Evolutionary conservation across 2,329 filamentous ascomycete species (phyloP), one percentile per base, ranked within the genome.

Genomic region (Ceratocystis smalleyi): DNA sequence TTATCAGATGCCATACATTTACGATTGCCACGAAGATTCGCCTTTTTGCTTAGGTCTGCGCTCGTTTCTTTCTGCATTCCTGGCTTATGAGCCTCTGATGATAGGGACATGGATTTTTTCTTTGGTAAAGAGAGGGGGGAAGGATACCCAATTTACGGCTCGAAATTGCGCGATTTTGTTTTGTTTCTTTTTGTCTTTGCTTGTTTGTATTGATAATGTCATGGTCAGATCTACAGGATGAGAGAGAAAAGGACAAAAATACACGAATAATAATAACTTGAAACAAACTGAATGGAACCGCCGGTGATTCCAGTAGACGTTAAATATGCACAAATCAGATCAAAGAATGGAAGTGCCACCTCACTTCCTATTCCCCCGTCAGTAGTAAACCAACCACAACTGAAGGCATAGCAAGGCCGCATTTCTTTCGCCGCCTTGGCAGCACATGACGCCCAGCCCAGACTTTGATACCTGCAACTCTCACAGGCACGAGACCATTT

Each of bases 121-220:
- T 27, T 43, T 43, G 10, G 59, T 24, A 17, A 30, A 15, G 22
- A 35, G 19, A 45, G n/a, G 27, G 5, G 22, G 59, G 19, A 19
- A 45, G 17, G 59, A 61, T 61, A 43, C 35, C 35, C 59, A 61
- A 30, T 19, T 43, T 61, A 43, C 59, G 59, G 43, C 59, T 45
- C 51, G 27, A 15, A 43, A 22, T 63, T 40, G 27, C 15, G 40
- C 12, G 4, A 32, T 40, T 63, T 15, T 40, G 15, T 55, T 27
- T 47, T 35, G 32, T 61, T 43, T 30, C 27, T 24, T 45, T 43
- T 43, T 40, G 30, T 40, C 7, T 60, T 27, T 60, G 5, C 12
- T 35, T 27, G 3, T 45, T 30, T 32, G 43, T 30, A 27, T 61
- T 45, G 40, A 45, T 47, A 22, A 40, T 6, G 43, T n/a, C 19